These are phyloP conservation scores for Lactarius deliciosus DNA, from an alignment of 768 basidiomycete genomes.

Conservation along the genomic window DNA sequence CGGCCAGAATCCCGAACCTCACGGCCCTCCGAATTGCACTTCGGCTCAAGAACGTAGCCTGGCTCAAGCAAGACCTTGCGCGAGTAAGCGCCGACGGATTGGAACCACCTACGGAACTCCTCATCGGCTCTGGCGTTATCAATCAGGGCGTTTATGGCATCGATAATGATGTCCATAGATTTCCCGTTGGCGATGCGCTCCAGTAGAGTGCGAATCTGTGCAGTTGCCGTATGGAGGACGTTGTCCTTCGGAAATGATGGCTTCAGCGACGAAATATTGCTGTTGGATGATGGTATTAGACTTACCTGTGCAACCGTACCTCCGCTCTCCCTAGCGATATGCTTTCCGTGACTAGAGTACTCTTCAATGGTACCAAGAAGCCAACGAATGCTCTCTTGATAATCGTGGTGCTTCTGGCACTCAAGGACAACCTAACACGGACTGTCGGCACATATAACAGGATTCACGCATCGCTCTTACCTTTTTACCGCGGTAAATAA, in stretches of 20 bases:
- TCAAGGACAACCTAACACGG: conserved; percentile 69
- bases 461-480: conserved; percentile 36
- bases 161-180: conserved; percentile 64
- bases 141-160: conserved; percentile 69
- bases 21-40: conserved; percentile 62
- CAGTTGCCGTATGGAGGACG: conserved; percentile 52
- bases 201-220: conserved; percentile 74
- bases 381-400: conserved; percentile 81
- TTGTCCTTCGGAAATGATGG: conserved; percentile 44
- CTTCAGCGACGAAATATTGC: conserved; percentile 22
- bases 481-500: conserved; percentile 93
- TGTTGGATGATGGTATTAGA: conserved; percentile 18
- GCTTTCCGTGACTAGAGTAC: conserved; percentile 56
- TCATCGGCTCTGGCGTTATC: conserved; percentile 74
- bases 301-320: conserved; percentile 33
- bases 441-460: neutral
- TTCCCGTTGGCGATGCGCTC: conserved; percentile 86
- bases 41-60: conserved; percentile 82
- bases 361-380: conserved; percentile 60
- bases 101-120: conserved; percentile 74
- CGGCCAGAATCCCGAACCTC: conserved; percentile 69
- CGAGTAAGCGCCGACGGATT: conserved; percentile 55
- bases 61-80: conserved; percentile 75
- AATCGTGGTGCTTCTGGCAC: conserved; percentile 89
- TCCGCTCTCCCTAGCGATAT: conserved; percentile 36